Evolutionary conservation across 148 eudicot species (phyloP).

Genomic region (Dianthus caryophyllus): DNA sequence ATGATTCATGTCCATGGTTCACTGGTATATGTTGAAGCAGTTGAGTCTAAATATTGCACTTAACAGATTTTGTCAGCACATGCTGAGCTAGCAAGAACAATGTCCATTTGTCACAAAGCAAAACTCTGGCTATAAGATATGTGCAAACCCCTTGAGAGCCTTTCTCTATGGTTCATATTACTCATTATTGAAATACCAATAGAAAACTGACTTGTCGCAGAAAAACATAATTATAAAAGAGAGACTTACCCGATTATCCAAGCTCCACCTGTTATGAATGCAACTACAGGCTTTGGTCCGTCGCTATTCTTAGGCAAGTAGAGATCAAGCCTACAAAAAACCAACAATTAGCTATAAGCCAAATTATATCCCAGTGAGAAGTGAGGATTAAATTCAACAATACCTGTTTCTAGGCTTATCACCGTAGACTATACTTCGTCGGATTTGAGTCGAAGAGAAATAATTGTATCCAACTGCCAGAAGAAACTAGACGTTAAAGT

Average conservation of each 20-base stretch:
- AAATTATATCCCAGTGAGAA: not conserved
- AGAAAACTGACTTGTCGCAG: not conserved
- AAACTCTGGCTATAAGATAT: not conserved
- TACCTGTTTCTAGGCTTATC: conserved; percentile 95
- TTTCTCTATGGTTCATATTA: not conserved
- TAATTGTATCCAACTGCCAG: conserved; percentile 69
- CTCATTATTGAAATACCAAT: not conserved
- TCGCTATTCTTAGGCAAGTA: conserved; percentile 62
- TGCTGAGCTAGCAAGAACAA: not conserved
- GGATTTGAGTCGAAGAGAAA: conserved; percentile 67
- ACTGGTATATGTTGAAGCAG: not conserved
- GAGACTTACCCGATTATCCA: conserved; percentile 94
- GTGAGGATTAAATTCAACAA: not conserved
- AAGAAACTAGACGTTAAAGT: not conserved
- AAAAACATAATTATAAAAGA: not conserved
- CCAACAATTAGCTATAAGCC: not conserved
- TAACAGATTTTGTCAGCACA: not conserved
- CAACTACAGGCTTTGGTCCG: conserved; percentile 69
- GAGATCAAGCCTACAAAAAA: conserved; percentile 73
- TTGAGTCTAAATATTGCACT: not conserved
- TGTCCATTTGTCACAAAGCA: not conserved
- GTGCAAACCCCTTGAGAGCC: not conserved
- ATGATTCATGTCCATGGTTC: not conserved
- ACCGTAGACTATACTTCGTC: conserved; percentile 76
- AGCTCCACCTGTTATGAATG: conserved; percentile 97